A percentile compares a stretch with the other conserved stretches of the same genome.
Conservation (phyloP, 2,329 filamentous ascomycete genomes). For the Aspergillus costaricaensis region DNA sequence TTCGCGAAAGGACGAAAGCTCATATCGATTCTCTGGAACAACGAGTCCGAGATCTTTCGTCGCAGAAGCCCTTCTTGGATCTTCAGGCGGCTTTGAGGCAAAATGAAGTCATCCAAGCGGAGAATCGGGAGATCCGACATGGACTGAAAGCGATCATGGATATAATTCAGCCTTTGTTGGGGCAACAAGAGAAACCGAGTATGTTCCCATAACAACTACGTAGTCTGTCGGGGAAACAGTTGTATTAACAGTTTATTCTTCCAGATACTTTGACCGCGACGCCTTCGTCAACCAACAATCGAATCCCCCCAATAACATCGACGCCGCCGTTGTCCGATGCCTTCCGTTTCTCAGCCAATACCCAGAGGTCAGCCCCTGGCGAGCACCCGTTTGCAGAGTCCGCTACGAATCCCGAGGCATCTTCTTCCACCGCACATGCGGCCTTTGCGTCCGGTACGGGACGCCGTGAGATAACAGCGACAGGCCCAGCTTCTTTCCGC, state of each 20-base stretch:
- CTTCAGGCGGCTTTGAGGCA: constrained; percentile 73
- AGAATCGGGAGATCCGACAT: constrained; percentile 76
- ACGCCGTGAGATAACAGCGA: constrained; percentile 29
- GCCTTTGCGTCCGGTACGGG: constrained; percentile 18
- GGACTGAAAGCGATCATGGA: constrained; percentile 66
- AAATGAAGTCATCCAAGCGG: constrained; percentile 74
- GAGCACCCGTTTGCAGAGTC: constrained; percentile 34
- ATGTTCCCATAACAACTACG: constrained; percentile 14
- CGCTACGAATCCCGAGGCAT: constrained; percentile 30
- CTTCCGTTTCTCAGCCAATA: constrained; percentile 25
- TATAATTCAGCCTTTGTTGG: constrained; percentile 49
- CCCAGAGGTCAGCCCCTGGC: constrained; percentile 19
- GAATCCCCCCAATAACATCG: constrained; percentile 22
- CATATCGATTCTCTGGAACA: constrained; percentile 75
- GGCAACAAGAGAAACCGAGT: constrained; percentile 48
- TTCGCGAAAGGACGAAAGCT: constrained; percentile 77
- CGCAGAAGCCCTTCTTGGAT: constrained; percentile 80
- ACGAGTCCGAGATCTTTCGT: constrained; percentile 73
- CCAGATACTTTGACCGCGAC: constrained; percentile 19
- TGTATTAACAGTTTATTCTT: background rate
- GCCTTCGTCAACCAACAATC: constrained; percentile 18
- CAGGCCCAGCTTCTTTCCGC: constrained; percentile 35
- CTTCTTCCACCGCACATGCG: constrained; percentile 31
- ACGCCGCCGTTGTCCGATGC: constrained; percentile 31
- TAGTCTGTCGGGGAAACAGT: background rate